Evolutionary conservation across 2,329 filamentous ascomycete genomes (phyloP).

Genomic region (Curvularia sp.): DNA sequence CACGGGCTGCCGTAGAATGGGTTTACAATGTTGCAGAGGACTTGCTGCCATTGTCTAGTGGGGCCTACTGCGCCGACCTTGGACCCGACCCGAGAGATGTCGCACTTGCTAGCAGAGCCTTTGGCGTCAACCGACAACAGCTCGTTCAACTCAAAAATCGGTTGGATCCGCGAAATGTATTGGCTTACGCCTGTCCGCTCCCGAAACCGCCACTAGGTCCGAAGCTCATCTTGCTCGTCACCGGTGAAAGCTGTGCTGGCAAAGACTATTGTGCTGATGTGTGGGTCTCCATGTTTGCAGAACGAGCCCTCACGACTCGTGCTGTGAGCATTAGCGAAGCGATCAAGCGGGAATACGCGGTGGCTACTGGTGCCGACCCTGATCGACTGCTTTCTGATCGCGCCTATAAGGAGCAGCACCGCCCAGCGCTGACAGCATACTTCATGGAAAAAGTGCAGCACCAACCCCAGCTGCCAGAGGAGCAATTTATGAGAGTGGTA

Average conservation of each 20-base stretch:
- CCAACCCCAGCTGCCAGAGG: constrained; percentile 57
- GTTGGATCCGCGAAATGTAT: constrained; percentile 59
- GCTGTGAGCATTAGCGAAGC: constrained; percentile 56
- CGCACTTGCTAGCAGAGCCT: constrained; percentile 60
- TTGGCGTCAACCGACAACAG: constrained; percentile 61
- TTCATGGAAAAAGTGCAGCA: constrained; percentile 56
- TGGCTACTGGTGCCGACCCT: constrained; percentile 37
- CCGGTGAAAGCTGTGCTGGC: constrained; percentile 61
- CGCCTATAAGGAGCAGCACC: constrained; percentile 68
- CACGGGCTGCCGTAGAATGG: constrained; percentile 57
- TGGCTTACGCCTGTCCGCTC: constrained; percentile 65
- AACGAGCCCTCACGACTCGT: constrained; percentile 30
- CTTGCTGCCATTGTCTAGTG: constrained; percentile 60
- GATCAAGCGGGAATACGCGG: constrained; percentile 57
- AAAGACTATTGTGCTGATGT: constrained; percentile 66
- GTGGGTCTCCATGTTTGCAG: constrained; percentile 57
- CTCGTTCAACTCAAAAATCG: constrained; percentile 60
- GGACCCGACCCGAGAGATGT: constrained; percentile 67
- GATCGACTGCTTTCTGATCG: constrained; percentile 59
- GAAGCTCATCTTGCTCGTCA: constrained; percentile 56
- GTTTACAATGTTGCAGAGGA: constrained; percentile 60
- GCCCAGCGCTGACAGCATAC: constrained; percentile 60
- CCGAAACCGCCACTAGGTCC: constrained; percentile 39
- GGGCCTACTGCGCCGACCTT: constrained; percentile 67
- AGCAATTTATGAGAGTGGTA: constrained; percentile 53